Conservation (phyloP, 352 stramenopile genomes). For the Globisporangium spinosum region DNA sequence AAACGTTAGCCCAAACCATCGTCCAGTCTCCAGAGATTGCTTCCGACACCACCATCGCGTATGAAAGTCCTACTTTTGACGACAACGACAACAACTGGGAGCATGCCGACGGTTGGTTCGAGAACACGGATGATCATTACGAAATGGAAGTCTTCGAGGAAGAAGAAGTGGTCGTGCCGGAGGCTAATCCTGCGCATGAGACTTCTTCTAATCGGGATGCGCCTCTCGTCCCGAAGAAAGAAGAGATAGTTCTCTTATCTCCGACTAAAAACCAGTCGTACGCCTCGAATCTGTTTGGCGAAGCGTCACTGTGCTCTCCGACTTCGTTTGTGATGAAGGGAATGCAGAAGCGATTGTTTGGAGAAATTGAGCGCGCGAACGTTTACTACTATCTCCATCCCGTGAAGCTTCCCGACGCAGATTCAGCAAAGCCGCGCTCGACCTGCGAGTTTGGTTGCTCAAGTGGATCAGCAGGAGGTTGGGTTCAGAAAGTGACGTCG, state of each 20-base stretch:
- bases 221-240: conserved; percentile 26
- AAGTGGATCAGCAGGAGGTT: conserved; percentile 45
- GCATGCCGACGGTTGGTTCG: conserved; percentile 6
- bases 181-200: conserved; percentile 26
- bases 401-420: conserved; percentile 19
- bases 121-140: conserved; percentile 10
- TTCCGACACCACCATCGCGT: background rate
- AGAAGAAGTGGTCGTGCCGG: background rate
- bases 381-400: conserved; percentile 71
- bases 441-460: conserved; percentile 58
- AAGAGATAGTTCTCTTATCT: conserved; percentile 12
- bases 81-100: conserved; percentile 13
- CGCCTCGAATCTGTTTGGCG: conserved; percentile 37
- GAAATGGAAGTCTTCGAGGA: conserved; percentile 9
- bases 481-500: conserved; percentile 66
- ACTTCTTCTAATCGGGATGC: background rate
- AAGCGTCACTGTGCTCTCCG: conserved; percentile 36
- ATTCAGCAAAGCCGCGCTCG: background rate
- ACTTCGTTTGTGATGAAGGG: conserved; percentile 67
- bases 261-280: conserved; percentile 32
- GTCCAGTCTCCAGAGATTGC: background rate
- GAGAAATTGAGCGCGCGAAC: conserved; percentile 63
- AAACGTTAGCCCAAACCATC: background rate
- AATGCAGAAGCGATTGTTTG: conserved; percentile 52
- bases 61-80: conserved; percentile 2